These are phyloP conservation scores for Pleurotus giganteus DNA, from an alignment of 768 basidiomycete species.

Conservation along the genomic window DNA sequence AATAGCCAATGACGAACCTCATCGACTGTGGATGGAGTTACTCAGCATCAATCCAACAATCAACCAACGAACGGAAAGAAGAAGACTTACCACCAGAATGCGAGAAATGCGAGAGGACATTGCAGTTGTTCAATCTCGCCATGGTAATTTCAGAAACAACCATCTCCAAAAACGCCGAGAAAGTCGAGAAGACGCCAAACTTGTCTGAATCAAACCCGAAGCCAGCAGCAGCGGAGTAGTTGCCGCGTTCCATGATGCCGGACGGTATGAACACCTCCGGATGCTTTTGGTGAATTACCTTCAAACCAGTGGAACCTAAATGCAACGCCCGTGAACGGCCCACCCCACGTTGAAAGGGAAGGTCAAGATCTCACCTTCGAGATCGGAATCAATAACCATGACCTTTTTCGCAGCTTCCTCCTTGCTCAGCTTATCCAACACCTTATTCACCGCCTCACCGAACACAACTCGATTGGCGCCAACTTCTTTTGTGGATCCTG, in stretches of 20 bases:
- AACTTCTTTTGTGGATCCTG: conserved; percentile 70
- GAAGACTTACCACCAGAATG: conserved; percentile 70
- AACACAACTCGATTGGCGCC: conserved; percentile 83
- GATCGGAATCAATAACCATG: conserved; percentile 81
- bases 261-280: conserved; percentile 84
- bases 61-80: neutral
- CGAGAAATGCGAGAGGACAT: conserved; percentile 86
- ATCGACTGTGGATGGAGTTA: conserved; percentile 44
- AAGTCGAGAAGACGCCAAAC: conserved; percentile 87
- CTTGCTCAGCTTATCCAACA: conserved; percentile 71
- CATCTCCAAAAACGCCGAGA: conserved; percentile 93
- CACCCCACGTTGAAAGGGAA: neutral
- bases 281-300: conserved; percentile 85
- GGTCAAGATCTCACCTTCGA: neutral
- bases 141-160: conserved; percentile 85
- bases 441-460: conserved; percentile 79
- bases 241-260: conserved; percentile 87
- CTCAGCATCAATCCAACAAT: conserved; percentile 5
- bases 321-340: conserved; percentile 24
- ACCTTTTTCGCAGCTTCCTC: conserved; percentile 79
- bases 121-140: conserved; percentile 89
- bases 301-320: conserved; percentile 85
- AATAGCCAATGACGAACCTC: conserved; percentile 36
- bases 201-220: conserved; percentile 83
- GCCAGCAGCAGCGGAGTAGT: conserved; percentile 82